Conservation (phyloP, 345 rosid species). For the Raphanus raphanistrum region DNA sequence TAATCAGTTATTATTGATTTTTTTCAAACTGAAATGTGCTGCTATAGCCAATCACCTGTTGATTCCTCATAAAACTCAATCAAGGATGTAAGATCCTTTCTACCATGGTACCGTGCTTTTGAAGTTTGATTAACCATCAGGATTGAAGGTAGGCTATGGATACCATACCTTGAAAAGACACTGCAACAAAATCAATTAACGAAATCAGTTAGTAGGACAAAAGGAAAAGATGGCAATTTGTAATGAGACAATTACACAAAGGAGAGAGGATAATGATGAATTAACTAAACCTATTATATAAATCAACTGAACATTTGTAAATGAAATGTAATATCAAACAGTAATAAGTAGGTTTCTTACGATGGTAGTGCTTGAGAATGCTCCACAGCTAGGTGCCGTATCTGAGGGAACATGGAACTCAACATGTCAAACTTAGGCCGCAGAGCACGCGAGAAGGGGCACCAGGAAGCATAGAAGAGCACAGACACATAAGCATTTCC, state of each 20-base stretch:
- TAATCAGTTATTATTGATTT: not conserved
- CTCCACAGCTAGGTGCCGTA: slow-evolving; percentile 68
- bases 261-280: not conserved
- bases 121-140: slow-evolving; percentile 61
- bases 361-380: slow-evolving; percentile 71
- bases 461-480: slow-evolving; percentile 83
- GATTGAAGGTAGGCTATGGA: slow-evolving; percentile 41
- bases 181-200: slow-evolving; percentile 41
- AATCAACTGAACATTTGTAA: not conserved
- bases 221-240: not conserved
- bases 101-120: slow-evolving; percentile 55
- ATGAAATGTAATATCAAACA: not conserved
- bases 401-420: slow-evolving; percentile 79
- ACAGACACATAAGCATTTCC: slow-evolving; percentile 49
- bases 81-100: slow-evolving; percentile 59
- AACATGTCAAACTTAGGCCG: slow-evolving; percentile 56
- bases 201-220: not conserved
- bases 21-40: not conserved
- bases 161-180: slow-evolving; percentile 77
- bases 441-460: slow-evolving; percentile 61
- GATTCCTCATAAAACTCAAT: slow-evolving; percentile 71
- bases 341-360: slow-evolving; percentile 42
- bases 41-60: slow-evolving; percentile 50
- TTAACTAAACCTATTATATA: not conserved
- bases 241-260: not conserved